Evolutionary conservation across 306 rosid species (phyloP).

Genomic region (Trichosanthes cucumerina): DNA sequence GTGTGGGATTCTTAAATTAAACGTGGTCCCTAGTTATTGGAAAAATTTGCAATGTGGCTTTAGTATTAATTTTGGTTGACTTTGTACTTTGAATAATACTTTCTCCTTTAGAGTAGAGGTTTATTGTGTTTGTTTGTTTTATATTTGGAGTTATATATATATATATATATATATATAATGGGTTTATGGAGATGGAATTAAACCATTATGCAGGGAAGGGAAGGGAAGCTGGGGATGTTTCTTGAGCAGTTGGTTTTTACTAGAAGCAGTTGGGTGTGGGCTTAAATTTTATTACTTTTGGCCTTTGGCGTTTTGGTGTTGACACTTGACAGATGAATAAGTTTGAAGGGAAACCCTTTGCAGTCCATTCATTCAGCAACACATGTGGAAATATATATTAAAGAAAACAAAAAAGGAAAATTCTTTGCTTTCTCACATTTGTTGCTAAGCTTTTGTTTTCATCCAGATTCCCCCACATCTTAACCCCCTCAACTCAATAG

Average conservation of each 20-base stretch:
- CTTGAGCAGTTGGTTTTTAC: constrained; percentile 6
- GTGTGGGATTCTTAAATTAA: background rate
- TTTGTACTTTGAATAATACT: no score
- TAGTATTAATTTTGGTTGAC: no score
- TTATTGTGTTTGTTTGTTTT: background rate
- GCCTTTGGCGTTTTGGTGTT: background rate
- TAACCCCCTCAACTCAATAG: no score
- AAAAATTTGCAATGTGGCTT: no score
- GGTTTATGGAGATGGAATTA: background rate
- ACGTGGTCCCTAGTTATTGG: background rate
- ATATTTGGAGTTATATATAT: background rate
- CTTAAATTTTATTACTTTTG: background rate
- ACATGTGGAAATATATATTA: background rate
- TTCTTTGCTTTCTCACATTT: background rate
- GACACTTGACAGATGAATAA: background rate
- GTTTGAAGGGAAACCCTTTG: background rate
- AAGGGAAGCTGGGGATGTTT: background rate
- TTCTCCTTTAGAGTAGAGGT: background rate
- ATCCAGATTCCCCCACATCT: background rate
- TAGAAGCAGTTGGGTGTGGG: background rate
- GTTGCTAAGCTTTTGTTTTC: constrained; percentile 4
- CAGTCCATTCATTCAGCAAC: background rate
- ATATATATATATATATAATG: no score
- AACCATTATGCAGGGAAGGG: background rate
- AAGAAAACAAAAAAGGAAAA: background rate